A percentile compares a stretch with the other conserved stretches of the same genome.
Evolutionary conservation across 2,329 filamentous ascomycete species (phyloP).

Genomic region (Penicillium decumbens): DNA sequence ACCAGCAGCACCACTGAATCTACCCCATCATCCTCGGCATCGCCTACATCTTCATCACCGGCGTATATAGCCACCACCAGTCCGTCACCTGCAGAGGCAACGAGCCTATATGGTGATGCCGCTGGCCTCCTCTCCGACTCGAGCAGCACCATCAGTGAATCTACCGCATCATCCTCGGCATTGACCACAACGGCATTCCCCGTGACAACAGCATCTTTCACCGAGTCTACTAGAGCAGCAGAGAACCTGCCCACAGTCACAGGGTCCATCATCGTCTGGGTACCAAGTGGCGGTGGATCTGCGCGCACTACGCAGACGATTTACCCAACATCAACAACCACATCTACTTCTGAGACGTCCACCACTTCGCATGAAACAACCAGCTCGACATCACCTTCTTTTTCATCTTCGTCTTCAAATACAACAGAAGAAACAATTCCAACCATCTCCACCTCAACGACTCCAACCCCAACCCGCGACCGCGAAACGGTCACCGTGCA

Average conservation of each 20-base stretch:
- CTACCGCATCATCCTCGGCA: neutral
- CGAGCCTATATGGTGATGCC: neutral
- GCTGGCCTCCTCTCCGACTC: neutral
- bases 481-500: neutral
- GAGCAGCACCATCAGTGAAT: neutral
- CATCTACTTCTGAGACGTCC: neutral
- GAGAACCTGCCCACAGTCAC: neutral
- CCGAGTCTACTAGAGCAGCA: neutral
- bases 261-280: neutral
- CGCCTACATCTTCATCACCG: neutral
- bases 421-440: neutral
- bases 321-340: neutral
- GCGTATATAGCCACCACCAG: neutral
- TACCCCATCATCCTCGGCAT: neutral
- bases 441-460: neutral
- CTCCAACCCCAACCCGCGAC: neutral
- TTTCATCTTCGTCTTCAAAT: neutral
- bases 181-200: neutral
- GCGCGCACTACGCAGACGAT: neutral
- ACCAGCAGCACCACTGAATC: neutral
- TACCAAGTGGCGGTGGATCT: neutral
- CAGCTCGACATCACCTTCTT: neutral
- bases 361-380: neutral
- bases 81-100: neutral
- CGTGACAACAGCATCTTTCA: neutral